Base-by-base conservation (phyloP, 2,329 filamentous ascomycete genomes). In the Escovopsis weberi region DNA sequence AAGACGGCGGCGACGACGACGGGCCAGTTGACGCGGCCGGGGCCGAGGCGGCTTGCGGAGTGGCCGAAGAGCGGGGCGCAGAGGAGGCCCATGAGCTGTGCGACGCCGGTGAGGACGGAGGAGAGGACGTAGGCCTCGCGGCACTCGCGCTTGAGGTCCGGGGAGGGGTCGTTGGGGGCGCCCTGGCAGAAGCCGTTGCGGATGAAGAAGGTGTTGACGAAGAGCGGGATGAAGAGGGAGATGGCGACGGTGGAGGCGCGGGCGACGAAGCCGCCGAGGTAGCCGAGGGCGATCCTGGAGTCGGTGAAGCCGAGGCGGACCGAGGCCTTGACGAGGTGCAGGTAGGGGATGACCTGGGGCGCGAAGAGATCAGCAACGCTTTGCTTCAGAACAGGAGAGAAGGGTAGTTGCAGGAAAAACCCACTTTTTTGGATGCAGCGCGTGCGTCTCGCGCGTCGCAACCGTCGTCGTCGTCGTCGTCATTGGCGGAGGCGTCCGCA, bases 241-340 rank as follows among this genome's bases (percentile, higher is more conserved):
- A 98, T 94, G 41, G 85, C 89, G 5, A 98, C 91, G 0, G 87
- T 94, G 1, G 88, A 95, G 7, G 91, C 88, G 43, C 91, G 79
- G 9, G 88, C 89, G 2, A 98, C 89, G 54, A 96, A 95, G 2
- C 91, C 91, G 48, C 89, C 91, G 0, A 96, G 66, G 55, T 96
- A 98, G 26, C 84, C 89, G 0, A 96, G 71, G 15, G 78, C 80
- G 47, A 98, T 94, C 51, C 82, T 75, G 9, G 78, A 70, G 56
- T 93, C 84, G 8, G 68, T 77, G 52, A 86, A 77, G 12, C 83
- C 88, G 10, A 94, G 71, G 6, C 77, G 51, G 52, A 88, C 58
- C 33, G 83, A 72, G 47, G 78, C 66, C 48, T 72, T 64, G 41
- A 85, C 64, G 42, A 83, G 70, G 48, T 73, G 64, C 46, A 70